Conservation (phyloP, 768 basidiomycete genomes). For the Calocera viscosa region DNA sequence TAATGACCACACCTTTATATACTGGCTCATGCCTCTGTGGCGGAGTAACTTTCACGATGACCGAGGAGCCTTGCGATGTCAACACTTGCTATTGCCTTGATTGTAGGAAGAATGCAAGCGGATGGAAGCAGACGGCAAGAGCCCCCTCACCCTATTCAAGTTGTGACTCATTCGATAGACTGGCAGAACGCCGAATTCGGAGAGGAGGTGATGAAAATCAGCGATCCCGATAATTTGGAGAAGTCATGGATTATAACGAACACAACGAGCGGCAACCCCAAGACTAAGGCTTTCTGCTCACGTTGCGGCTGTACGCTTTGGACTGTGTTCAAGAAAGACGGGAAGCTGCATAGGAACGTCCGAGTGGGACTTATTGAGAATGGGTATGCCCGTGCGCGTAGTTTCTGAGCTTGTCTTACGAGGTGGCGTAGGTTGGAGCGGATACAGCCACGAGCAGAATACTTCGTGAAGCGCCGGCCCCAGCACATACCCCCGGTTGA, state of each 20-base stretch:
- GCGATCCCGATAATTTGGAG: neutral
- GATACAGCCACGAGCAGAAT: neutral
- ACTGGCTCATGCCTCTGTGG: neutral
- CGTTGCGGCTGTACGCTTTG: neutral
- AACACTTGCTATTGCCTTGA: neutral
- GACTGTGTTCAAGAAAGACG: neutral
- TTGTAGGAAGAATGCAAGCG: neutral
- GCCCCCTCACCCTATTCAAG: neutral
- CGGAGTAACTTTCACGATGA: neutral
- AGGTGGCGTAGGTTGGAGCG: neutral
- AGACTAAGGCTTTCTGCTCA: neutral
- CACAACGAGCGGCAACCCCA: neutral
- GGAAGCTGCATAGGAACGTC: neutral
- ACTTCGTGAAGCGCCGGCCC: neutral
- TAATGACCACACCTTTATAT: neutral
- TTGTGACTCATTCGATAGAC: neutral
- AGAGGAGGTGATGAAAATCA: neutral
- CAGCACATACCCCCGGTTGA: neutral
- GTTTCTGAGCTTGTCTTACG: neutral
- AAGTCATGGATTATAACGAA: neutral
- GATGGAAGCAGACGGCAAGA: neutral
- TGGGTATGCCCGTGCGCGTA: neutral
- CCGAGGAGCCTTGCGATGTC: neutral
- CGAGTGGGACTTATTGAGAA: neutral
- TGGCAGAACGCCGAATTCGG: neutral